Evolutionary conservation across 192 early-diverging fungal species (phyloP), one percentile per base, ranked within the genome.

Genomic region (Bifiguratus adelaidae): DNA sequence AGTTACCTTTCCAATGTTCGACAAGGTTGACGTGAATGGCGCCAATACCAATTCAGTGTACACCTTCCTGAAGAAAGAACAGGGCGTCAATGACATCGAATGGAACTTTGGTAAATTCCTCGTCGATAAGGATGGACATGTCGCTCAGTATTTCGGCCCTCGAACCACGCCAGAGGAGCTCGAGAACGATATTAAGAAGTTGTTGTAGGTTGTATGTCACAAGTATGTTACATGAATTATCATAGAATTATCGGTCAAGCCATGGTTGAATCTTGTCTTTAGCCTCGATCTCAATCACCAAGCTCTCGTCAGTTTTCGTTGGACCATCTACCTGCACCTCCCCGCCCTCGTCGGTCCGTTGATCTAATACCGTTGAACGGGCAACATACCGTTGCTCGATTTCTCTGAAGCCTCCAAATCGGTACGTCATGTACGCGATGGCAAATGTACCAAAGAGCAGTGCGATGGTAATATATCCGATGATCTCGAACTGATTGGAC

Each of bases 81-180:
- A 68, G 66, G 75, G 67, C 15, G 57, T 74, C 50, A 30, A 45
- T 33, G 55, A 69, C n/a, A 66, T 85, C 65, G 80, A 81, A 65
- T 84, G 82, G 78, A 86, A 86, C 63, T 82, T 86, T 75, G 76
- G 76, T 37, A 86, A 86, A 61, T 86, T 86, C 52, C 56, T 86
- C 48, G 62, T 86, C 30, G 66, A 67, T 47, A 60, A 60, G 34
- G 43, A 75, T 1, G 83, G 83, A 23, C 56, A 60, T 19, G 80
- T 82, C 26, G 52, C 65, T 35, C 52, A 71, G 37, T 71, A 80
- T 38, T 84, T 69, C 56, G 47, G 65, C 8, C 75, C 82, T 7
- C 70, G 59, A 32, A 57, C 73, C 2, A 55, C 63, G 20, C 85
- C 85, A 11, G 60, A 66, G 46, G 40, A 48, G 8, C 64, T 88